A percentile compares a stretch with the other conserved stretches of the same genome.
Conservation (phyloP, 192 early-diverging fungal genomes). For the Podila horticola region DNA sequence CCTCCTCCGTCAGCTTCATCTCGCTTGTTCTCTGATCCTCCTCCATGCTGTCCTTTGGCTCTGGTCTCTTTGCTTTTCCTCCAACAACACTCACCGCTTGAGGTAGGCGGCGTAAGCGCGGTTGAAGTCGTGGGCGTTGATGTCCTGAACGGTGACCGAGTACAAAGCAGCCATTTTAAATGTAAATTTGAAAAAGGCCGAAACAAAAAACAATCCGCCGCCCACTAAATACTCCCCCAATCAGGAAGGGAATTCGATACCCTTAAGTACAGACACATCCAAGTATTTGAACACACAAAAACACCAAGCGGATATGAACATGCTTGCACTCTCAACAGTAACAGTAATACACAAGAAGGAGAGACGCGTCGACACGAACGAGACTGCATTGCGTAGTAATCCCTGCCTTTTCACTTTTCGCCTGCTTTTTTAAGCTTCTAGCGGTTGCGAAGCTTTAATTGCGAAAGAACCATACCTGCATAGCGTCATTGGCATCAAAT, state of each 20-base stretch:
- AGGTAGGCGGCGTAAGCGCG: conserved; percentile 99
- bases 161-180: conserved; percentile 52
- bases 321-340: too few relatives aligned
- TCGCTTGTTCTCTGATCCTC: neutral
- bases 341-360: too few relatives aligned
- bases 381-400: too few relatives aligned
- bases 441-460: too few relatives aligned
- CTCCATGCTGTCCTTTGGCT: neutral
- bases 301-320: too few relatives aligned
- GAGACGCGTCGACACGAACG: too few relatives aligned
- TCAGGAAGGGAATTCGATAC: neutral
- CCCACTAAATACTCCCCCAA: neutral
- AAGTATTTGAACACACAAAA: neutral
- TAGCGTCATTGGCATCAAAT: too few relatives aligned
- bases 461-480: too few relatives aligned
- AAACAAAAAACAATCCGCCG: neutral
- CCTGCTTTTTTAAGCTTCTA: too few relatives aligned
- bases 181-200: conserved; percentile 4
- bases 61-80: neutral
- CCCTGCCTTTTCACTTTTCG: too few relatives aligned
- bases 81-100: conserved; percentile 72
- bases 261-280: neutral
- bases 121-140: conserved; percentile 94
- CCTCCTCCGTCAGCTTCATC: neutral
- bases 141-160: conserved; percentile 96